Evolutionary conservation across 371 early-diverging fungal genomes (phyloP).

Genomic region (Mortierella sp.): DNA sequence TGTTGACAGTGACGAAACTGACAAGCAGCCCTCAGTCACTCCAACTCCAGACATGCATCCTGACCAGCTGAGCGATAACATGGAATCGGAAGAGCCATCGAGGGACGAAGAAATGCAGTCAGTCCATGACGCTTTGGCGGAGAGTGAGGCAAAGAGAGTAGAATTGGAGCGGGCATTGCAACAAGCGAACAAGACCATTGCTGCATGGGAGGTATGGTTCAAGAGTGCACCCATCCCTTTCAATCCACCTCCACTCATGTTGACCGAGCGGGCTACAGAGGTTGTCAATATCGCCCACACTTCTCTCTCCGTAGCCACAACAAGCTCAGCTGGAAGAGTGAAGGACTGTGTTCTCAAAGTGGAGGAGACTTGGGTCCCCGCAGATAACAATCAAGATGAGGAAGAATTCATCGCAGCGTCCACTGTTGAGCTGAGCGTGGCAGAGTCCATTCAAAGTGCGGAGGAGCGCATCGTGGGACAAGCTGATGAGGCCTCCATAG

Average conservation of each 20-base stretch:
- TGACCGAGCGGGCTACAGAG: not conserved
- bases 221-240: not conserved
- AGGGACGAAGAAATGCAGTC: not conserved
- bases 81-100: not conserved
- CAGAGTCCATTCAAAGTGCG: conserved; percentile 1
- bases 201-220: conserved; percentile 14
- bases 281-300: no score
- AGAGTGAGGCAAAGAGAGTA: not conserved
- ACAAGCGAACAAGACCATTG: conserved; percentile 1
- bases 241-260: not conserved
- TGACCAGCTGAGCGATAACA: no score
- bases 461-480: conserved; percentile 5
- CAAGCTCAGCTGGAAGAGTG: no score
- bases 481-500: not conserved
- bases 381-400: no score
- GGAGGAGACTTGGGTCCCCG: no score
- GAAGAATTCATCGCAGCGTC: not conserved
- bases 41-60: not conserved
- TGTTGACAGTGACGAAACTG: not conserved
- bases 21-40: not conserved
- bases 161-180: conserved; percentile 10
- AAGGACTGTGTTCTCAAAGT: no score
- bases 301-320: no score
- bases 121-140: not conserved
- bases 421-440: not conserved